Evolutionary conservation across 2,329 filamentous ascomycete species (phyloP).

Genomic region (Penicillium expansum): DNA sequence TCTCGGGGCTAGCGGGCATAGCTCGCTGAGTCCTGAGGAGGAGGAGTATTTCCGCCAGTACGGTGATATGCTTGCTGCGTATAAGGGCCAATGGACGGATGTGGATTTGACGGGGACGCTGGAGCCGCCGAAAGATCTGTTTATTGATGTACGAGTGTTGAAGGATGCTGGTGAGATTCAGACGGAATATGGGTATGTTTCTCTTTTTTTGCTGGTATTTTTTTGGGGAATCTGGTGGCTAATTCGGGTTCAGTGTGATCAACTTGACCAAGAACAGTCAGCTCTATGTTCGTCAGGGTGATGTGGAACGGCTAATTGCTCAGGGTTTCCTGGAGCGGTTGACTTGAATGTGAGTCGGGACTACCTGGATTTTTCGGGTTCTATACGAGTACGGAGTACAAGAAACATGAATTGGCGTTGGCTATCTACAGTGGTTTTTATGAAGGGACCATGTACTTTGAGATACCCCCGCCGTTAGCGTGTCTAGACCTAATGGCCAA

Average conservation of each 20-base stretch:
- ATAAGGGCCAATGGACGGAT: slow-evolving; percentile 98
- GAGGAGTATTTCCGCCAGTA: slow-evolving; percentile 95
- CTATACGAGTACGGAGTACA: not conserved
- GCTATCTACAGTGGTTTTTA: slow-evolving; percentile 5
- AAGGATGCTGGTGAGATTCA: slow-evolving; percentile 98
- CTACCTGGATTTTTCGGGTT: slow-evolving; percentile 20
- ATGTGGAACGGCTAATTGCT: slow-evolving; percentile 89
- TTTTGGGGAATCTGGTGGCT: not conserved
- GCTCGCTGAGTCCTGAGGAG: slow-evolving; percentile 88
- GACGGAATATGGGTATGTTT: slow-evolving; percentile 89
- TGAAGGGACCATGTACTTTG: slow-evolving; percentile 11
- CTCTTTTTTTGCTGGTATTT: not conserved
- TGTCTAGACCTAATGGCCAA: slow-evolving; percentile 1
- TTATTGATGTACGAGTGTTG: slow-evolving; percentile 92
- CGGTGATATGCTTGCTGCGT: slow-evolving; percentile 85
- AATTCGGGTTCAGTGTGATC: slow-evolving; percentile 64
- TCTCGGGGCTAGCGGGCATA: slow-evolving; percentile 44
- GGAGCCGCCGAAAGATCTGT: slow-evolving; percentile 90
- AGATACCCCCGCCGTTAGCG: slow-evolving; percentile 16
- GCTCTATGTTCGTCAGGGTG: slow-evolving; percentile 92
- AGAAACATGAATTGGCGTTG: slow-evolving; percentile 8
- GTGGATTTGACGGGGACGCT: slow-evolving; percentile 92
- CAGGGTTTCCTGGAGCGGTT: slow-evolving; percentile 94
- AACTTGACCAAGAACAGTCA: slow-evolving; percentile 97
- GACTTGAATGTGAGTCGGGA: slow-evolving; percentile 53